These are phyloP conservation scores for Lepidopterella palustris DNA, from an alignment of 495 filamentous ascomycete genomes.

Conservation along the genomic window DNA sequence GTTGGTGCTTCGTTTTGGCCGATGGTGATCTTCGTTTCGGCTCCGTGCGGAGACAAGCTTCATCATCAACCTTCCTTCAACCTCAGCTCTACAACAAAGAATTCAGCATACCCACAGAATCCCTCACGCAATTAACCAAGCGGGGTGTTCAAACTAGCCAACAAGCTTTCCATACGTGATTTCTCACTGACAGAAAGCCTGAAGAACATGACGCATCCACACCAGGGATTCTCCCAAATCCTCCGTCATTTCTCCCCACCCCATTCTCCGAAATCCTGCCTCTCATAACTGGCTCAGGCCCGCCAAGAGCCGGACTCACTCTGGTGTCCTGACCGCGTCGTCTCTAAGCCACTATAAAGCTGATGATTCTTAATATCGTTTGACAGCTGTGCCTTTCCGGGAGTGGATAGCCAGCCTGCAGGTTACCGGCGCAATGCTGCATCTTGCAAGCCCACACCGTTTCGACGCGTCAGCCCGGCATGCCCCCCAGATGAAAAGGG, in stretches of 20 bases:
- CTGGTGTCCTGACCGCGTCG: neutral
- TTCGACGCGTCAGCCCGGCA: constrained; percentile 9
- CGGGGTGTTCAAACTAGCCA: neutral
- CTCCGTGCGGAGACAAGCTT: neutral
- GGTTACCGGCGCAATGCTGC: neutral
- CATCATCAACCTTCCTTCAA: neutral
- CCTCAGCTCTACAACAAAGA: neutral
- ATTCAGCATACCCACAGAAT: neutral
- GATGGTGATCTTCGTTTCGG: neutral
- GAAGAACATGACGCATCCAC: constrained; percentile 13
- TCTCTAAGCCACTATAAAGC: neutral
- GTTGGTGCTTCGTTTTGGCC: neutral
- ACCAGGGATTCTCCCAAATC: neutral
- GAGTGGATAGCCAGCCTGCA: neutral
- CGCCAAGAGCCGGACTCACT: neutral
- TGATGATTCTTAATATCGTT: neutral
- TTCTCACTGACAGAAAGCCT: no score
- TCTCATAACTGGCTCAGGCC: neutral
- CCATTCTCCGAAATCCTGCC: constrained; percentile 19
- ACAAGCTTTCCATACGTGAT: neutral
- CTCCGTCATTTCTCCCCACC: constrained; percentile 20
- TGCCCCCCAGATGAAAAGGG: neutral
- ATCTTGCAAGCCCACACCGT: neutral
- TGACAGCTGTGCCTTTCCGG: neutral
- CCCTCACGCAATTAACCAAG: neutral